Percentiles rank a stretch among this genome's conserved stretches.
phyloP scores from a whole-genome alignment of 257 asterid species.

The Primulina huaijiensis region DNA sequence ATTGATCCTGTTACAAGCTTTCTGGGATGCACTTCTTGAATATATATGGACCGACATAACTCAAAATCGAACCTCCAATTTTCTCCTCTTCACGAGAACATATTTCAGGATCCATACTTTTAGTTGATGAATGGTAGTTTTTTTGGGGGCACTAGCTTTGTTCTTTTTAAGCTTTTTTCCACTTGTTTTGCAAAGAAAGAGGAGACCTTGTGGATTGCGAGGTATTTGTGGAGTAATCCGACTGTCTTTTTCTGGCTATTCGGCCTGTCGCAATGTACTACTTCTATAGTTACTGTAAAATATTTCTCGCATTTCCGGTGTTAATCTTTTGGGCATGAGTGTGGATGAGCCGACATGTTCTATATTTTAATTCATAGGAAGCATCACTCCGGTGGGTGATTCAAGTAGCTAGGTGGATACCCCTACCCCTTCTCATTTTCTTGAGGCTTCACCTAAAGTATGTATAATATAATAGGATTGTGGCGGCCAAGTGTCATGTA shows the following conservation, averaged over 20 bases:
- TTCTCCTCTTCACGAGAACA: not conserved
- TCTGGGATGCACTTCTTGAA: too few relatives aligned
- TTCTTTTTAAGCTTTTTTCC: not conserved
- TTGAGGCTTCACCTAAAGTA: not conserved
- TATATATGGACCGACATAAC: too few relatives aligned
- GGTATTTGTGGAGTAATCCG: not conserved
- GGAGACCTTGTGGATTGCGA: not conserved
- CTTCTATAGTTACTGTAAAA: not conserved
- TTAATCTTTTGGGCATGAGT: not conserved
- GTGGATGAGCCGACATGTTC: not conserved
- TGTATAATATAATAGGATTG: too few relatives aligned
- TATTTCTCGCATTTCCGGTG: not conserved
- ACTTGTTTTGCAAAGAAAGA: not conserved
- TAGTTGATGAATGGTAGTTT: not conserved
- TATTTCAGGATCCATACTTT: not conserved
- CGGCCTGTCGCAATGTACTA: not conserved
- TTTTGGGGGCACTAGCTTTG: not conserved
- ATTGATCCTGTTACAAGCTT: too few relatives aligned
- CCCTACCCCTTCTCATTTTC: too few relatives aligned
- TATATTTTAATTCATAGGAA: not conserved
- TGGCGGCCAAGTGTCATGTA: too few relatives aligned
- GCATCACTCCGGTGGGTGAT: not conserved
- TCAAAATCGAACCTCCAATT: not conserved
- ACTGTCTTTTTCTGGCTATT: too few relatives aligned
- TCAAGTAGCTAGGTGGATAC: not conserved